phyloP scores from a whole-genome alignment of 768 basidiomycete species.

The Mrakia blollopis region DNA sequence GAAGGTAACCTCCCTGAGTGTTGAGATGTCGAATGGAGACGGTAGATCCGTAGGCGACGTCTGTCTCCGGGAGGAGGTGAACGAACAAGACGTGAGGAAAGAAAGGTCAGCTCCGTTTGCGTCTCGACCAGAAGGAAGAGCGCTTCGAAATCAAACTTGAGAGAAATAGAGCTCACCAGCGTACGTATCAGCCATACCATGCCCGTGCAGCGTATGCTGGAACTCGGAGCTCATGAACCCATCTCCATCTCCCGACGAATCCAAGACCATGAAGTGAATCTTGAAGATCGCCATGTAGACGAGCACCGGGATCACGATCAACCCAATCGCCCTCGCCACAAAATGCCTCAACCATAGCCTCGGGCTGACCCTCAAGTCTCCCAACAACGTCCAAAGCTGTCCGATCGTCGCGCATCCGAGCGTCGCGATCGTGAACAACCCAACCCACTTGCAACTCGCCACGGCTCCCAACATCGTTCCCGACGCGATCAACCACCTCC shows the following conservation, averaged over 20 bases:
- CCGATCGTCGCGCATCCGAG: slow-evolving; percentile 75
- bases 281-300: slow-evolving; percentile 98
- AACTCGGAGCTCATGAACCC: slow-evolving; percentile 99
- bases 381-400: slow-evolving; percentile 85
- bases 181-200: slow-evolving; percentile 86
- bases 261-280: slow-evolving; percentile 84
- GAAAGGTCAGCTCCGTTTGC: background rate
- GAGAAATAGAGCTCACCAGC: slow-evolving; percentile 56
- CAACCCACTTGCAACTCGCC: slow-evolving; percentile 95
- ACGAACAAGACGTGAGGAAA: background rate
- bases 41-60: slow-evolving; percentile 77
- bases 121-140: background rate
- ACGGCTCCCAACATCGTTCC: slow-evolving; percentile 90
- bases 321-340: slow-evolving; percentile 76
- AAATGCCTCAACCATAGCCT: slow-evolving; percentile 77
- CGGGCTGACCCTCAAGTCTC: slow-evolving; percentile 73
- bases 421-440: slow-evolving; percentile 94
- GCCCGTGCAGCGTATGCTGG: slow-evolving; percentile 87
- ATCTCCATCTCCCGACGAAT: slow-evolving; percentile 90
- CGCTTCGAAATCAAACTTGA: no score
- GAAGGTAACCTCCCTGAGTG: slow-evolving; percentile 97
- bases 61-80: slow-evolving; percentile 46
- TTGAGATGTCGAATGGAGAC: slow-evolving; percentile 84
- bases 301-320: slow-evolving; percentile 73
- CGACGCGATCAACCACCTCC: slow-evolving; percentile 82